phyloP scores from a whole-genome alignment of 176 grass and related monocot species.

The Tillandsia fasciculata region DNA sequence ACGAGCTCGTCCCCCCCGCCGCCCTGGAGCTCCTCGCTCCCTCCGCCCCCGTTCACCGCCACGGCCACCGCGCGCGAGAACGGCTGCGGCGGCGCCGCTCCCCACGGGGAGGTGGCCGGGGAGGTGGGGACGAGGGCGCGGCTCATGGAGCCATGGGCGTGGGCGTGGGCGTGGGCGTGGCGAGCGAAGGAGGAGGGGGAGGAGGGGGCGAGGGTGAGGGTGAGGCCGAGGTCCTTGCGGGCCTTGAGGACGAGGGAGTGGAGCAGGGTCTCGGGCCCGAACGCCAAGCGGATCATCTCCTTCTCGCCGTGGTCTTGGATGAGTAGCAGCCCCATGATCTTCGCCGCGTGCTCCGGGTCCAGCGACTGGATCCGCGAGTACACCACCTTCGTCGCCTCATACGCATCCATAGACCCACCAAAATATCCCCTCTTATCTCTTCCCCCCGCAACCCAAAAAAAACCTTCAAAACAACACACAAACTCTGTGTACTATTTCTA shows the following conservation, averaged over 20 bases:
- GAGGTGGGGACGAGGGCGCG: constrained; percentile 12
- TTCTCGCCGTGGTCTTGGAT: constrained; percentile 52
- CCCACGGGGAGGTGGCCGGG: background rate
- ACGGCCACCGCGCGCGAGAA: constrained; percentile 6
- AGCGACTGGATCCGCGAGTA: constrained; percentile 56
- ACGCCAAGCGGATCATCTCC: constrained; percentile 79
- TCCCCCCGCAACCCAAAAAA: no score
- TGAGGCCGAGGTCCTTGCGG: constrained; percentile 33
- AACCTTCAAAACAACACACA: no score
- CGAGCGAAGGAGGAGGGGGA: constrained; percentile 5
- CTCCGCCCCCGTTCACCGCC: constrained; percentile 12
- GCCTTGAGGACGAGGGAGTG: constrained; percentile 43
- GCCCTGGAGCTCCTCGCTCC: background rate
- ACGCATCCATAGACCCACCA: constrained; percentile 41
- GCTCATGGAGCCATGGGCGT: constrained; percentile 5
- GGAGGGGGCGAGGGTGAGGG: constrained; percentile 3
- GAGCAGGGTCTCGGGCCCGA: constrained; percentile 57
- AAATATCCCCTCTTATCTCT: no score
- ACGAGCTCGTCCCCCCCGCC: constrained; percentile 14
- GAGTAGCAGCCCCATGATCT: constrained; percentile 68
- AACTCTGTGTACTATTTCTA: no score
- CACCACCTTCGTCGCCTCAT: constrained; percentile 59
- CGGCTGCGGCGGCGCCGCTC: constrained; percentile 22
- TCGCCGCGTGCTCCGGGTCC: constrained; percentile 57
- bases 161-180: constrained; percentile 6